phyloP scores from a whole-genome alignment of 768 basidiomycete species.

The Butyriboletus loyo region DNA sequence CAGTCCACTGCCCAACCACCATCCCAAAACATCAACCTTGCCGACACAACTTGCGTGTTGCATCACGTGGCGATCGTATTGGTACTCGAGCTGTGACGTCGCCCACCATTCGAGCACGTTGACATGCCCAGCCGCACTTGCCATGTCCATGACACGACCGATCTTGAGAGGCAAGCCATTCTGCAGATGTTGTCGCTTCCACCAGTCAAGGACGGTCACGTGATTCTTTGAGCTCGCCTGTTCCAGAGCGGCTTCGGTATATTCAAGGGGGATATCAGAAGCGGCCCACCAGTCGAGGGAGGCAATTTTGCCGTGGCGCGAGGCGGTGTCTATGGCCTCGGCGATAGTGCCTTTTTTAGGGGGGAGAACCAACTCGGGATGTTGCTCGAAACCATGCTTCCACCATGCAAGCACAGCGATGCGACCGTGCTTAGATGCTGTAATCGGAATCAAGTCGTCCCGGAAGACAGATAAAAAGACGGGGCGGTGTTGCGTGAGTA shows the following conservation, averaged over 20 bases:
- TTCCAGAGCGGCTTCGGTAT: conserved; percentile 78
- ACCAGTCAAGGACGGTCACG: conserved; percentile 79
- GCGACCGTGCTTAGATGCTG: conserved; percentile 75
- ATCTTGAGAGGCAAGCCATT: conserved; percentile 66
- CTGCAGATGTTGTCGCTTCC: conserved; percentile 57
- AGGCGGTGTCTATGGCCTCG: conserved; percentile 77
- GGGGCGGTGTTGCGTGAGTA: conserved; percentile 60
- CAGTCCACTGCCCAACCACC: conserved; percentile 80
- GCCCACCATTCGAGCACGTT: conserved; percentile 85
- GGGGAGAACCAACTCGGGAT: conserved; percentile 56
- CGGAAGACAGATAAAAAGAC: conserved; percentile 65
- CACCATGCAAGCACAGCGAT: conserved; percentile 78
- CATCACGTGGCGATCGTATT: conserved; percentile 74
- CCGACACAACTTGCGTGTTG: conserved; percentile 79
- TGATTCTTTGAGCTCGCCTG: conserved; percentile 76
- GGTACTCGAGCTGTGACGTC: conserved; percentile 69
- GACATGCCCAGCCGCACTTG: conserved; percentile 74
- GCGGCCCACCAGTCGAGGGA: conserved; percentile 82
- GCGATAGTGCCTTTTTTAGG: conserved; percentile 54
- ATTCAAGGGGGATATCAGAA: conserved; percentile 64
- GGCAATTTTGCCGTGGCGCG: conserved; percentile 67
- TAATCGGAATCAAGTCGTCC: conserved; percentile 69
- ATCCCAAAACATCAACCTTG: conserved; percentile 74
- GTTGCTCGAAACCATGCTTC: conserved; percentile 59
- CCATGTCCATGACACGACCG: conserved; percentile 83